Evolutionary conservation across 805 yeast species (phyloP).

Genomic region (Metschnikowia kofuensis): DNA sequence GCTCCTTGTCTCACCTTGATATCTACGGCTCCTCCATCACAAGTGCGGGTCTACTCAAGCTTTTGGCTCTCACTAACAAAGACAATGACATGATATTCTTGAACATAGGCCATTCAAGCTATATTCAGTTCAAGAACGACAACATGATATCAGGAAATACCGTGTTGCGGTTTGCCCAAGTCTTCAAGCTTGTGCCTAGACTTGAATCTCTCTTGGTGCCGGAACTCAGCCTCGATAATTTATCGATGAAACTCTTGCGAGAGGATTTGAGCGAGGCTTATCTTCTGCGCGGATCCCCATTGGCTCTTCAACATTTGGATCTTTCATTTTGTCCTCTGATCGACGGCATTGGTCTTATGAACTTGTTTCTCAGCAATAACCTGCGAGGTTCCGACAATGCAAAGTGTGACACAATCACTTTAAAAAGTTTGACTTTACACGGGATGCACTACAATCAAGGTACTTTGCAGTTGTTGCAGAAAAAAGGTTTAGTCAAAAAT

Average conservation of each 20-base stretch:
- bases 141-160: slow-evolving; percentile 6
- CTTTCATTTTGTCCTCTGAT: slow-evolving; percentile 34
- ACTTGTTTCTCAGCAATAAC: slow-evolving; percentile 19
- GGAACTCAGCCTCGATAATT: slow-evolving; percentile 37
- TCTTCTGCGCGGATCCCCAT: slow-evolving; percentile 7
- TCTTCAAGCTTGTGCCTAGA: slow-evolving; percentile 17
- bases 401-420: slow-evolving; percentile 21
- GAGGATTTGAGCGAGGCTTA: slow-evolving; percentile 21
- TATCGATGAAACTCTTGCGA: slow-evolving; percentile 28
- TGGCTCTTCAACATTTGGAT: slow-evolving; percentile 28
- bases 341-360: slow-evolving; percentile 39
- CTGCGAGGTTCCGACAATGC: neutral
- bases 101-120: slow-evolving; percentile 15
- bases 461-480: slow-evolving; percentile 23
- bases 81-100: slow-evolving; percentile 3
- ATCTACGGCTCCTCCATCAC: slow-evolving; percentile 18
- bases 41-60: slow-evolving; percentile 12
- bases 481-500: slow-evolving; percentile 17
- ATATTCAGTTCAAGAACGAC: slow-evolving; percentile 15
- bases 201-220: slow-evolving; percentile 26
- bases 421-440: slow-evolving; percentile 17
- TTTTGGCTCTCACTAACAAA: slow-evolving; percentile 9
- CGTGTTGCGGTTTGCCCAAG: slow-evolving; percentile 9
- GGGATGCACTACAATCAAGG: slow-evolving; percentile 32
- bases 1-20: slow-evolving; percentile 27